Base-by-base conservation (phyloP, 2,329 filamentous ascomycete genomes). In the Sporothrix phasma region DNA sequence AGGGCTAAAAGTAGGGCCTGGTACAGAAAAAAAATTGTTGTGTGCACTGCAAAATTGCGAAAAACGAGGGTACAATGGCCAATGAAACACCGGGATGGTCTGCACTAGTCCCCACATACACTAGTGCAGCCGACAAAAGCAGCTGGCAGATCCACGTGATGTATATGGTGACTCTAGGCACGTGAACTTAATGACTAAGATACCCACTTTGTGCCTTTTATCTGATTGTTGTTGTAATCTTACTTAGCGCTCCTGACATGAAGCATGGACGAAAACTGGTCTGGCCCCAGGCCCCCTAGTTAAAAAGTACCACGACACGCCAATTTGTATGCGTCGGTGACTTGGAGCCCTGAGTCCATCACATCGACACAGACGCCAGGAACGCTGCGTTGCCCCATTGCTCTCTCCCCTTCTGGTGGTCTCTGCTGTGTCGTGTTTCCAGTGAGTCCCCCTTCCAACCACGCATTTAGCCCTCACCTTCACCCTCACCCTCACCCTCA, bases 1-100 rank as follows among this genome's bases (percentile, higher is more conserved):
- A 65, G 64, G 60, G 64, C 64, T 60, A 64, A 66, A 67, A 67
- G 61, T 65, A 56, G 56, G 62, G 60, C 62, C 49, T 51, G 43
- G 49, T 63, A 66, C 61, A 62, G 61, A 26, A 67, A 66, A 45
- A 67, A 68, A 68, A 64, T 64, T 54, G 29, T 63, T 65, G 64
- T 68, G 67, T 64, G 61, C 43, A 31, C 15, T 56, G 54, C 49
- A 59, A 66, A 68, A 65, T 43, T 61, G 49, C 19, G 10, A 22
- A 58, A 66, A 64, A 64, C 34, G 46, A 64, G 60, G 62, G 56
- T 24, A 34, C 56, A 3, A 2, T 26, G 22, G 43, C 67, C 67
- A 68, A 67, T 68, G 37, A 65, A 13, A 46, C 13, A 17, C 11
- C 2, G 7, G 6, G 8, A 5, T 5, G 5, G 3, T 2, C 4